Conservation (phyloP, 106 monocot species). For the Chionographis japonica region DNA sequence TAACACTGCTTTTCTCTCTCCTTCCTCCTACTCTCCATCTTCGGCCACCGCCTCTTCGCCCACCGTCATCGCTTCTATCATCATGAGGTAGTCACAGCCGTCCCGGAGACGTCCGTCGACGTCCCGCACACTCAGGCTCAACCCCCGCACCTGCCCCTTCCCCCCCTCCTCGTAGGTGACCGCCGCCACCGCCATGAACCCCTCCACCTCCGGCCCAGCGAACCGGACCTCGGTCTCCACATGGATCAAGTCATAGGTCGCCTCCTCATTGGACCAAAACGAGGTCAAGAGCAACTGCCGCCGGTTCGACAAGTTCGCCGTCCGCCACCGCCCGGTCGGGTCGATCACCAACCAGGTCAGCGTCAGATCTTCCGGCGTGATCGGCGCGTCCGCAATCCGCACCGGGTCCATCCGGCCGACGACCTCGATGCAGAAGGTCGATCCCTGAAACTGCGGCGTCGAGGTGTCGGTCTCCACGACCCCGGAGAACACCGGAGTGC, state of each 20-base stretch:
- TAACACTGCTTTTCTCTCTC: background rate
- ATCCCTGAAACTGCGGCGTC: conserved; percentile 21
- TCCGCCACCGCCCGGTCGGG: background rate
- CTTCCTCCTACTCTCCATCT: background rate
- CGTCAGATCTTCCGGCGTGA: conserved; percentile 9
- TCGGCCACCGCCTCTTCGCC: conserved; percentile 3
- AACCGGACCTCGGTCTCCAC: background rate
- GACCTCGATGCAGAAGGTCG: conserved; percentile 28
- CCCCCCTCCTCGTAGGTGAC: conserved; percentile 14
- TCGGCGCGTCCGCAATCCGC: background rate
- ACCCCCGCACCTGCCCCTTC: conserved; percentile 8
- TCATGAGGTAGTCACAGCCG: conserved; percentile 18
- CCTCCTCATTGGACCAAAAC: conserved; percentile 26
- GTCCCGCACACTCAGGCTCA: conserved; percentile 32
- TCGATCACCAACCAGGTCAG: conserved; percentile 39
- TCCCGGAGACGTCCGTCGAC: conserved; percentile 26
- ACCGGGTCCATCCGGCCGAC: conserved; percentile 9
- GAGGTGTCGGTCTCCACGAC: conserved; percentile 18
- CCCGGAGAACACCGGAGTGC: conserved; percentile 14
- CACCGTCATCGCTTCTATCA: conserved; percentile 9
- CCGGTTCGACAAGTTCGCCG: conserved; percentile 26
- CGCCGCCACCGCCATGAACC: background rate
- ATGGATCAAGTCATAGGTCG: conserved; percentile 7
- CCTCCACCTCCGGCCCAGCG: background rate
- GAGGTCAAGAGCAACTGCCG: conserved; percentile 17